phyloP scores from a whole-genome alignment of 257 asterid genomes.

The Jasminum sambac region DNA sequence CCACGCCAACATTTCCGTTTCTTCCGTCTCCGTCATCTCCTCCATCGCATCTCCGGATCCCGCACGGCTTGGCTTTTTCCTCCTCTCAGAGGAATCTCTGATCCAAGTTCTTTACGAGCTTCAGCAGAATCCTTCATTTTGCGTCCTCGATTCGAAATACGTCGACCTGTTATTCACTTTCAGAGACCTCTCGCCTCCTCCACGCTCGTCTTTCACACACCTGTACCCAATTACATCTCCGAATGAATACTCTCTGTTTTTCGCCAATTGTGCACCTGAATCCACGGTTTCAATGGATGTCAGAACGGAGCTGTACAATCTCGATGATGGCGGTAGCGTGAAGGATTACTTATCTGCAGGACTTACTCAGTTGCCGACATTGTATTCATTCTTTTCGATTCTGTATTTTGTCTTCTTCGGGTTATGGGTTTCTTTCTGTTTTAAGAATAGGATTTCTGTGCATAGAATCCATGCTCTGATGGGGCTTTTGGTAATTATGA shows the following conservation, averaged over 20 bases:
- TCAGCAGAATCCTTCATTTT: slow-evolving; percentile 63
- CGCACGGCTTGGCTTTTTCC: slow-evolving; percentile 78
- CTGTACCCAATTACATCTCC: slow-evolving; percentile 74
- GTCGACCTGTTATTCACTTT: slow-evolving; percentile 63
- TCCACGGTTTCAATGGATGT: slow-evolving; percentile 86
- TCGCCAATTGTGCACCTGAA: slow-evolving; percentile 90
- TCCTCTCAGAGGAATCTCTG: slow-evolving; percentile 77
- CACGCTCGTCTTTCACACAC: slow-evolving; percentile 59
- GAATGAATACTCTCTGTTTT: slow-evolving; percentile 80
- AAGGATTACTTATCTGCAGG: slow-evolving; percentile 91
- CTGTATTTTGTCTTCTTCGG: slow-evolving; percentile 63
- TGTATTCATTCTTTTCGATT: slow-evolving; percentile 63
- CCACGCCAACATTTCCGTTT: slow-evolving; percentile 62
- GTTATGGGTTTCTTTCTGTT: slow-evolving; percentile 58
- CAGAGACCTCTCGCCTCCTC: slow-evolving; percentile 87
- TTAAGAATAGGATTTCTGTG: slow-evolving; percentile 56
- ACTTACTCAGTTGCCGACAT: slow-evolving; percentile 78
- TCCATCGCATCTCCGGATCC: slow-evolving; percentile 50
- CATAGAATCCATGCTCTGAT: slow-evolving; percentile 86
- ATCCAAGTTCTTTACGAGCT: slow-evolving; percentile 80
- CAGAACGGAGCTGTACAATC: slow-evolving; percentile 78
- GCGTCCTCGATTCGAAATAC: slow-evolving; percentile 79
- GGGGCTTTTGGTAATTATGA: slow-evolving; percentile 73
- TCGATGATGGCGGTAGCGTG: slow-evolving; percentile 57
- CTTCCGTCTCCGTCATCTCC: slow-evolving; percentile 72